Percentiles rank a stretch among this genome's conserved stretches.
phyloP scores from a whole-genome alignment of 495 filamentous ascomycete species.

The Pyronema domesticum region DNA sequence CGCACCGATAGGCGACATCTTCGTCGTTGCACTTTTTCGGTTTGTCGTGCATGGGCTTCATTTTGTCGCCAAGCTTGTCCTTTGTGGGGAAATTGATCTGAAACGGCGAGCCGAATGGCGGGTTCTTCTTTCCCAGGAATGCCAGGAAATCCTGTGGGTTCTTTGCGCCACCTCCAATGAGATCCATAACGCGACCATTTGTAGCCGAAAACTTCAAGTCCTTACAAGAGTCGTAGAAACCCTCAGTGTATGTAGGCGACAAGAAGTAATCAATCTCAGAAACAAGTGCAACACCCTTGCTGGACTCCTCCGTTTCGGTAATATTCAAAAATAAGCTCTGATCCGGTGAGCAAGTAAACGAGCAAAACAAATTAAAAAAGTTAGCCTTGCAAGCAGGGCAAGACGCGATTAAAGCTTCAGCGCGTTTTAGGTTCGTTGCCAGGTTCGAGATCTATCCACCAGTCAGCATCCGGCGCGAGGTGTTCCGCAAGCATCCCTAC shows the following conservation, averaged over 20 bases:
- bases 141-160: slow-evolving; percentile 68
- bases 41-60: slow-evolving; percentile 44
- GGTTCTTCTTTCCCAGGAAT: slow-evolving; percentile 81
- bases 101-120: slow-evolving; percentile 68
- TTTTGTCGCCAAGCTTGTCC: slow-evolving; percentile 29
- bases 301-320: slow-evolving; percentile 49
- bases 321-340: slow-evolving; percentile 93
- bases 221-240: slow-evolving; percentile 94
- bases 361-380: slow-evolving; percentile 95
- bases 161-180: slow-evolving; percentile 90
- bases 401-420: slow-evolving; percentile 68
- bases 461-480: too few species aligned
- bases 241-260: slow-evolving; percentile 65
- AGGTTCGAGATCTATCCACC: slow-evolving; percentile 50
- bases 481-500: slow-evolving; percentile 33
- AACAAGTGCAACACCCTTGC: slow-evolving; percentile 51
- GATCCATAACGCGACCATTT: slow-evolving; percentile 76
- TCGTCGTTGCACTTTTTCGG: slow-evolving; percentile 77
- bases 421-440: slow-evolving; percentile 64
- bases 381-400: slow-evolving; percentile 94
- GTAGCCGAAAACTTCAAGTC: slow-evolving; percentile 94
- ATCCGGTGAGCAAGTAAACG: slow-evolving; percentile 91
- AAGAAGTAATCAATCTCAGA: slow-evolving; percentile 84
- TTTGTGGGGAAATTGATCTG: slow-evolving; percentile 80
- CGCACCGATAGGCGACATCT: slow-evolving; percentile 68